Percentiles rank a stretch among this genome's conserved stretches.
Evolutionary conservation across 345 rosid species (phyloP).

Genomic region (Cochlearia excelsa): DNA sequence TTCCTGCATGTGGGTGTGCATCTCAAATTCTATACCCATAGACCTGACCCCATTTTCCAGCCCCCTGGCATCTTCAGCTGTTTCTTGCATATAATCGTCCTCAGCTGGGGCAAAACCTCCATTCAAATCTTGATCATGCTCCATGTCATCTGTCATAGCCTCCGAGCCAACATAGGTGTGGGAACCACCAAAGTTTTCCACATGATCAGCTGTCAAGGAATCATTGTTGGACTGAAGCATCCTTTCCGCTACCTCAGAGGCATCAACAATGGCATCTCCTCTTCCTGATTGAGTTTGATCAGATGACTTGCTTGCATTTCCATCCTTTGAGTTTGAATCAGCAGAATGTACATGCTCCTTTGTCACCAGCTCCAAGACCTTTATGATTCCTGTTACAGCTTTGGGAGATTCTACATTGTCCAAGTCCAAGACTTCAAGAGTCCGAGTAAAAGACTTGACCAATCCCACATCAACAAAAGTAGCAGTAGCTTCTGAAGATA

Average conservation of each 20-base stretch:
- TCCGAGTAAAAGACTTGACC: constrained; percentile 67
- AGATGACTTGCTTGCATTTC: constrained; percentile 54
- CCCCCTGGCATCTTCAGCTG: constrained; percentile 67
- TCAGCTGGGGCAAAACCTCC: constrained; percentile 68
- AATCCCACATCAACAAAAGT: constrained; percentile 86
- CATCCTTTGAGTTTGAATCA: constrained; percentile 60
- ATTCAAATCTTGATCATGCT: constrained; percentile 88
- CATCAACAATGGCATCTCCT: constrained; percentile 51
- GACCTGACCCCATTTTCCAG: constrained; percentile 68
- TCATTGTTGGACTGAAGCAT: constrained; percentile 58
- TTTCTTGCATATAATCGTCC: constrained; percentile 91
- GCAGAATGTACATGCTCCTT: constrained; percentile 79
- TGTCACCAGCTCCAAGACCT: constrained; percentile 85
- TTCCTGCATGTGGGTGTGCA: constrained; percentile 75
- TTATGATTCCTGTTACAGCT: constrained; percentile 73
- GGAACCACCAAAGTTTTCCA: constrained; percentile 48
- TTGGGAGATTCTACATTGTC: constrained; percentile 85
- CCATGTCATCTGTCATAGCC: constrained; percentile 90
- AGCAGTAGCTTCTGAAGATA: constrained; percentile 84
- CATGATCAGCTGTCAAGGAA: constrained; percentile 50
- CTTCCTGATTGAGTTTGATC: constrained; percentile 50
- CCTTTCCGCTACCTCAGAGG: constrained; percentile 53
- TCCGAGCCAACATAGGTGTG: constrained; percentile 69
- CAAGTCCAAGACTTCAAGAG: constrained; percentile 83
- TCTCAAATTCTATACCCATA: constrained; percentile 70